These are phyloP conservation scores for Gastroboletus turbinatus DNA, from an alignment of 1,284 basidiomycete genomes.

Conservation along the genomic window DNA sequence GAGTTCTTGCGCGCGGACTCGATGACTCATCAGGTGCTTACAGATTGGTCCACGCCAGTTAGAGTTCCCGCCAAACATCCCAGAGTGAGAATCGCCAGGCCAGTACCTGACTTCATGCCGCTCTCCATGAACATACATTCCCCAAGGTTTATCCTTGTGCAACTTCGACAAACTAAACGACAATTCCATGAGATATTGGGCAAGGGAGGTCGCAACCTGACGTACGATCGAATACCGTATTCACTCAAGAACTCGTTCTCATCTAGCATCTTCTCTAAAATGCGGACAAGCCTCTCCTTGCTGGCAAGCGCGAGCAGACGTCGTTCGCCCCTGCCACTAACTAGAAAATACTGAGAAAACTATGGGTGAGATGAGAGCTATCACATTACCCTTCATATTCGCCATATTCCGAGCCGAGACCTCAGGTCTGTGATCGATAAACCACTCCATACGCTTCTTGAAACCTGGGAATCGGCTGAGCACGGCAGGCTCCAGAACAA, in stretches of 20 bases:
- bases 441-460: constrained; percentile 99
- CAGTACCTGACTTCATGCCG: constrained; percentile 93
- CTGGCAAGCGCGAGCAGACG: constrained; percentile 87
- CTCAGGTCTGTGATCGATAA: constrained; percentile 88
- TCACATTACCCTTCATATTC: constrained; percentile 81
- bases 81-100: constrained; percentile 95
- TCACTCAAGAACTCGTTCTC: constrained; percentile 95
- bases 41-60: constrained; percentile 93
- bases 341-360: constrained; percentile 38
- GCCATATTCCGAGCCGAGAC: constrained; percentile 91
- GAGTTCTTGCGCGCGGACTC: not conserved
- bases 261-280: constrained; percentile 95
- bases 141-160: constrained; percentile 93
- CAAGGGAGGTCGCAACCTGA: not conserved
- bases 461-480: constrained; percentile 94
- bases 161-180: constrained; percentile 72
- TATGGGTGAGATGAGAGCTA: not conserved
- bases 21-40: constrained; percentile 36
- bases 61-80: constrained; percentile 98
- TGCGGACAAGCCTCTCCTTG: constrained; percentile 86
- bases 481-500: constrained; percentile 88
- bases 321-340: constrained; percentile 81
- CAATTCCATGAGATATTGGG: not conserved
- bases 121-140: constrained; percentile 90
- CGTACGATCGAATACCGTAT: constrained; percentile 89